Base-by-base conservation (phyloP, 1,284 basidiomycete genomes). In the Chalciporus piperatoides region DNA sequence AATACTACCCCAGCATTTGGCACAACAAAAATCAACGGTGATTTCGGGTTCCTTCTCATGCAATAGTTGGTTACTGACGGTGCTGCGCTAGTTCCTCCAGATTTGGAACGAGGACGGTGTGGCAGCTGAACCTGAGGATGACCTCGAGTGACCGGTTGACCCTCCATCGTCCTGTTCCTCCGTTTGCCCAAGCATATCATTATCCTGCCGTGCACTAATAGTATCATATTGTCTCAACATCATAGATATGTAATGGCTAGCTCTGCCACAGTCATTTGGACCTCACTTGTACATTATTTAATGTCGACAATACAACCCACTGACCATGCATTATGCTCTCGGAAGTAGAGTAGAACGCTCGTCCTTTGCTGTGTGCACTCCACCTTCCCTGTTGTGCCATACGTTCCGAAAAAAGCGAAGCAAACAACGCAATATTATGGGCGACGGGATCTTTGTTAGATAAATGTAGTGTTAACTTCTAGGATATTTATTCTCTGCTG, bases 91-190 rank as follows among this genome's bases (percentile, higher is more conserved):
- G 87, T 88, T 91, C 67, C 70, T 90, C 49, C 79, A 81, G 50
- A 78, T 89, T 46, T 91, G 88, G 88, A 84, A 83, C 51, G 86
- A 86, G 64, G 88, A 91, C 56, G 88, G 88, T 17, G 75, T 86
- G 35, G 72, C 73, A n/a, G 80, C 76, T 7, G 86, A 89, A 64
- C 86, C 85, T 11, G 80, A 81, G 56, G 83, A 84, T 10, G 61
- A 68, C 44, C 49, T 61, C 35, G 55, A 58, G 46, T 70, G 46
- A 69, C 4, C 35, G 55, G 57, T 45, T 70, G 46, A 69, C 4
- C 46, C 33, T 41, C 12, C 33, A 14, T 23, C 41, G 12, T 46
- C 28, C 11, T 35, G 38, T 17, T 40, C 33, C 21, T 45, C 36
- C 10, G 35, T 43, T 33, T 42, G n/a, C 36, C 41, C 2, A 15